phyloP scores from a whole-genome alignment of 2,329 filamentous ascomycete genomes.

The Cadophora luteo-olivacea region DNA sequence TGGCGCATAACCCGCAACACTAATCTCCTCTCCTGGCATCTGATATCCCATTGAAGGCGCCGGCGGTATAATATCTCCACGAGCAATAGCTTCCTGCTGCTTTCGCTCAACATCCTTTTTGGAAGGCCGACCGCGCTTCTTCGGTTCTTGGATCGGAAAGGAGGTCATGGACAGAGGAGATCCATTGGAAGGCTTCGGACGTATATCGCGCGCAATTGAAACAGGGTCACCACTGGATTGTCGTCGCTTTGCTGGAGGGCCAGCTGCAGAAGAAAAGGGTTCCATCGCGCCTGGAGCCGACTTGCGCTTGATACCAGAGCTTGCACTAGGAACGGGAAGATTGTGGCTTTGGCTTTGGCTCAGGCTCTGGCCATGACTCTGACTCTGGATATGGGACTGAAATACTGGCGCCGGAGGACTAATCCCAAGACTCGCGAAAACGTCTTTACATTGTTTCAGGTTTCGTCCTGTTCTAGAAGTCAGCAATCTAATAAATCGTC shows the following conservation, averaged over 20 bases:
- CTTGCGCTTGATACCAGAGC: slow-evolving; percentile 38
- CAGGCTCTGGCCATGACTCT: slow-evolving; percentile 1
- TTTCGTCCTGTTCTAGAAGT: slow-evolving; percentile 37
- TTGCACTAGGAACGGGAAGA: slow-evolving; percentile 14
- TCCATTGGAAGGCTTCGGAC: slow-evolving; percentile 40
- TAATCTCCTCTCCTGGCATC: slow-evolving; percentile 26
- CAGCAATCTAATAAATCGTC: slow-evolving; percentile 27
- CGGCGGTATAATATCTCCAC: slow-evolving; percentile 40
- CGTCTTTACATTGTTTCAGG: slow-evolving; percentile 40
- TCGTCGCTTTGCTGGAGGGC: slow-evolving; percentile 36
- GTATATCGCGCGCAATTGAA: slow-evolving; percentile 34
- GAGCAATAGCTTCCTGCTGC: slow-evolving; percentile 37
- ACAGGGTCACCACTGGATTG: slow-evolving; percentile 34
- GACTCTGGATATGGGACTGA: neutral
- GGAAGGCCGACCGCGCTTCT: slow-evolving; percentile 43
- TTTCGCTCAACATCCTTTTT: slow-evolving; percentile 42
- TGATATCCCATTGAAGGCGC: slow-evolving; percentile 21
- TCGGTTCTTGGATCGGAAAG: slow-evolving; percentile 29
- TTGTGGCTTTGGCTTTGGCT: slow-evolving; percentile 14
- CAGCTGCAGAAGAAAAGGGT: slow-evolving; percentile 16
- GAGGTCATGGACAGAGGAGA: slow-evolving; percentile 36
- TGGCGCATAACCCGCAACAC: slow-evolving; percentile 26
- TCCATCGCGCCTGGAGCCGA: slow-evolving; percentile 34
- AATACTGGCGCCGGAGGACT: slow-evolving; percentile 9
- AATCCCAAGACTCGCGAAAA: slow-evolving; percentile 36